Evolutionary conservation across 2,329 filamentous ascomycete species (phyloP), one percentile per base, ranked within the genome.

Genomic region (Neopestalotiopsis sp.): DNA sequence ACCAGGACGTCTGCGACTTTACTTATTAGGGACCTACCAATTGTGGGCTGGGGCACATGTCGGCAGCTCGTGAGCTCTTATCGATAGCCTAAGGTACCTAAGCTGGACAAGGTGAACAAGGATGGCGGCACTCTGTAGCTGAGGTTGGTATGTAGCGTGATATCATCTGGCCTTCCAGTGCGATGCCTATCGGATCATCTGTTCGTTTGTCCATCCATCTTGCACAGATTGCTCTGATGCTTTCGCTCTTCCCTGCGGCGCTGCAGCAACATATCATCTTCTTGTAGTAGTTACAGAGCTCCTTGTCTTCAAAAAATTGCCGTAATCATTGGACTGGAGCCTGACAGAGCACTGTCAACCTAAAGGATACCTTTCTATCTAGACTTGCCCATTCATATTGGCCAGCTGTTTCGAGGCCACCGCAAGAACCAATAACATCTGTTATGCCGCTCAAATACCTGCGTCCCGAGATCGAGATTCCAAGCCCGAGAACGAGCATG

Each of bases 51-150:
- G 42, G 63, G 56, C 67, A 69, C 58, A 59, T 69, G 67, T 58
- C 56, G 32, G 28, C 38, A 42, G 63, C 67, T 69, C 68, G 68
- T 69, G 68, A 69, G 68, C 64, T 69, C 68, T 67, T 69, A 69
- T 69, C 68, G 68, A 69, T 69, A 69, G 45, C 7, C 45, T 52
- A 52, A 52, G 45, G 17, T 52, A 52, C n/a, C 45, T n/a, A n/a
- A 49, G 14, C 45, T 17, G 6, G 9, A 17, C 45, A n/a, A 52
- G 45, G 45, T 52, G 45, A 10, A 52, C 45, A 52, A 17, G 45
- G 45, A n/a, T 52, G 45, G n/a, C 17, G 45, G 45, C 6, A 24
- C 45, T 52, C 17, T 17, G n/a, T 24, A 52, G 17, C n/a, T 10
- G 9, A 52, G 45, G 45, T 20, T n/a, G 20, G 45, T 20, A 52